Evolutionary conservation across 805 yeast genomes (phyloP), one percentile per base, ranked within the genome.

Genomic region (Hanseniaspora lachancei): DNA sequence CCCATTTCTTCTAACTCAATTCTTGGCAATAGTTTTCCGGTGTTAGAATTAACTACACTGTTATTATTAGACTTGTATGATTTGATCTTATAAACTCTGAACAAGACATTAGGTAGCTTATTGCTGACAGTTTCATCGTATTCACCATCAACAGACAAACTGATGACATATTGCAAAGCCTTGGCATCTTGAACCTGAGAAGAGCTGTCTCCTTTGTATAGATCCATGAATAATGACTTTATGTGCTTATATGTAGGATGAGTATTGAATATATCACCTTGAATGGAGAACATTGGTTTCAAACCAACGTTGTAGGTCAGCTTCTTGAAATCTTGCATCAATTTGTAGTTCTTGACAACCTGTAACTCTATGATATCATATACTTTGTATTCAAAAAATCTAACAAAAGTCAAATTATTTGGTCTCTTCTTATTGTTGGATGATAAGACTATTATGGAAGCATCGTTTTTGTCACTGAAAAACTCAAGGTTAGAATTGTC

Each of bases 1-100:
- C 98, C 98, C 59, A 87, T 83, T 70, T 93, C 98, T 56, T 85
- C 93, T 44, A 93, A 74, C 72, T 93, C 97, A 24, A 93, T 89
- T 67, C 98, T 78, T 57, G 98, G 97, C 56, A 87, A 75, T 67
- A 86, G 89, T 20, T 63, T 62, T 40, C 72, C 72, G 6, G 56
- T 53, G 35, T 46, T 53, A n/a, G 56, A 53, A 43, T 53, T 53
- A 3, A 53, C 47, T 13, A 53, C 50, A 53, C 43, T 53, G 59
- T 71, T 70, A 66, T 91, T 95, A 50, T 84, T 89, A 59, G 91
- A 81, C 66, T 77, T 81, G 68, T 71, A 84, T 5, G 97, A 81
- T 68, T 84, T 86, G 63, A 93, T 72, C 64, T 84, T 80, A 69
- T 91, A 93, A 34, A 89, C 97, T 72, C 98, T 80, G 78, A 93